phyloP scores from a whole-genome alignment of 257 asterid genomes.

The Plantago major region DNA sequence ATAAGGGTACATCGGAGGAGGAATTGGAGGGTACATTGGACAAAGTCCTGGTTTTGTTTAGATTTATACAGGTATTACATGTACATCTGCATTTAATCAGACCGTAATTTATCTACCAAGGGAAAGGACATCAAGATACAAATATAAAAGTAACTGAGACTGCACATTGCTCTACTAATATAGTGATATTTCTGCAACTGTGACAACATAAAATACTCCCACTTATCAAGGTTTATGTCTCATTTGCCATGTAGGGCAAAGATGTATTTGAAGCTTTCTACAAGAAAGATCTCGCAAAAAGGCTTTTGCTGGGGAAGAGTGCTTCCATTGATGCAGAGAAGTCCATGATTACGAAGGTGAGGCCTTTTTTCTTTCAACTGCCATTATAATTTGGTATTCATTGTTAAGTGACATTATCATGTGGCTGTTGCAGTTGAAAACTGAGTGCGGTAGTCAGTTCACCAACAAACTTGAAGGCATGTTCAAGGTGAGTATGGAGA shows the following conservation, averaged over 20 bases:
- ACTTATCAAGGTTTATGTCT: conserved; percentile 5
- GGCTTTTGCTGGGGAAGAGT: conserved; percentile 94
- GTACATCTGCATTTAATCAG: conserved; percentile 4
- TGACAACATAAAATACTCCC: neutral
- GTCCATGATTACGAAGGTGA: conserved; percentile 76
- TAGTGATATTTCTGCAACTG: conserved; percentile 2
- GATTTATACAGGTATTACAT: conserved; percentile 81
- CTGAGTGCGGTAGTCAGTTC: conserved; percentile 99
- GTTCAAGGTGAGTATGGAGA: conserved; percentile 71
- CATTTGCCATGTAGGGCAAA: conserved; percentile 39
- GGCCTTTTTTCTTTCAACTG: conserved; percentile 20
- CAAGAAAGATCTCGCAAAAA: conserved; percentile 79
- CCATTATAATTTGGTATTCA: conserved; percentile 9
- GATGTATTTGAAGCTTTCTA: conserved; percentile 69
- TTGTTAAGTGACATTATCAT: conserved; percentile 17
- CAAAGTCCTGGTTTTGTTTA: conserved; percentile 91
- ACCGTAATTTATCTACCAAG: neutral
- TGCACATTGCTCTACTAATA: neutral
- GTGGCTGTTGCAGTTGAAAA: conserved; percentile 70
- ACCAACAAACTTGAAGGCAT: conserved; percentile 99
- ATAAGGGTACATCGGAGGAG: conserved; percentile 99
- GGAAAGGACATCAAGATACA: neutral
- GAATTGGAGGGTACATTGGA: conserved; percentile 98
- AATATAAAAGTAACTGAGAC: neutral
- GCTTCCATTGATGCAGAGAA: conserved; percentile 99